Base-by-base conservation (phyloP, 2,329 filamentous ascomycete species). In the Ascocoryne sarcoides region DNA sequence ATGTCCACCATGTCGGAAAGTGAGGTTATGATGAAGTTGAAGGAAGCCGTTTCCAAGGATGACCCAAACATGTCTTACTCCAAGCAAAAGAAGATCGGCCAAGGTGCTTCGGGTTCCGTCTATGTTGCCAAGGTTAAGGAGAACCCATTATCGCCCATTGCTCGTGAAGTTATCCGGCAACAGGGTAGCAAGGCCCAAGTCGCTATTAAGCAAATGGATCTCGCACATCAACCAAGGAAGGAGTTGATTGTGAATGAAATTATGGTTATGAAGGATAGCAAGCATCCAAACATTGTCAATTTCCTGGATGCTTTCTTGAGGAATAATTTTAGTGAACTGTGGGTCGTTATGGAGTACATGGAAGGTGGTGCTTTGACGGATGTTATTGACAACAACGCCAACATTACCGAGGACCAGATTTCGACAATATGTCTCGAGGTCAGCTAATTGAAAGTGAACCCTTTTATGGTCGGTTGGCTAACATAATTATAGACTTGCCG, bases 281-380 rank as follows among this genome's bases (percentile, higher is more conserved):
- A 89, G 61, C 92, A 98, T 63, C 82, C 84, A 46, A 98, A 98
- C 65, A 98, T 98, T 69, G 92, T 98, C 65, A 98, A 98, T 66
- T 98, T 95, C 67, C 69, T 98, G 23, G 92, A 98, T 55, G 89
- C 90, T 3, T 98, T 96, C 71, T 68, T 98, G 59, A 85, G 92
- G 57, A 94, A 95, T 62, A 90, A 92, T 63, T 88, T 85, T 56
- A 77, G 84, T 40, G 92, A 98, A 62, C 75, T 98, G n/a, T 98
- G 92, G 92, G 88, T 98, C 9, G 90, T 98, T 38, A 95, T 98
- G 92, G 92, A 98, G 67, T 98, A 89, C 58, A 98, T 98, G 92
- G 92, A 98, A 66, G 92, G 92, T 55, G 92, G 92, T 66, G 86
- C 92, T 47, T 68, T 98, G 62, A 98, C 92, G 1, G 92, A 98